These are phyloP conservation scores for Kodamaea restingae DNA, from an alignment of 805 yeast genomes.

Conservation along the genomic window DNA sequence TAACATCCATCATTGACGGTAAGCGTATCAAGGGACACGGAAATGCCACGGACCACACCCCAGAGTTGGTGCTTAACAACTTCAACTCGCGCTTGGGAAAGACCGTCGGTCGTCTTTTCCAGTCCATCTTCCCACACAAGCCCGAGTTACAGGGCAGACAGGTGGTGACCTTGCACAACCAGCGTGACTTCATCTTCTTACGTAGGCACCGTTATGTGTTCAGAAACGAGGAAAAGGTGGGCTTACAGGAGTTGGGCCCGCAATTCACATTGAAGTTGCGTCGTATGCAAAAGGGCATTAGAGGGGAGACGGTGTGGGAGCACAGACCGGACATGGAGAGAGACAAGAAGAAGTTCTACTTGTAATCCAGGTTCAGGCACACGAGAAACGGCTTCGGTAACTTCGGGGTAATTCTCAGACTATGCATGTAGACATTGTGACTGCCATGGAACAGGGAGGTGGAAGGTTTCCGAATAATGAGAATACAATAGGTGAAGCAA, in stretches of 20 bases:
- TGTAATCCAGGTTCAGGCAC: constrained; percentile 44
- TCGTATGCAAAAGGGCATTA: constrained; percentile 86
- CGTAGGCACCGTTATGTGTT: constrained; percentile 92
- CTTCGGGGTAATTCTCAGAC: too few relatives aligned
- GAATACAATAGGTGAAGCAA: too few relatives aligned
- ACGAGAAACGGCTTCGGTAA: too few relatives aligned
- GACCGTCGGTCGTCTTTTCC: constrained; percentile 89
- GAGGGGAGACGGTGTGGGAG: constrained; percentile 94
- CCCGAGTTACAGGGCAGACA: constrained; percentile 96
- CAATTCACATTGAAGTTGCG: constrained; percentile 88
- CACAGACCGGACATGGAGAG: constrained; percentile 95
- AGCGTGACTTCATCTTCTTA: constrained; percentile 91
- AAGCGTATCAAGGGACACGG: constrained; percentile 85
- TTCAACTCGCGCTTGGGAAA: constrained; percentile 90
- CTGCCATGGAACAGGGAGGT: too few relatives aligned
- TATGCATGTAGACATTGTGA: too few relatives aligned
- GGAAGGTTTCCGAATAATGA: too few relatives aligned
- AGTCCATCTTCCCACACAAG: constrained; percentile 83
- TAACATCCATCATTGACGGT: constrained; percentile 72
- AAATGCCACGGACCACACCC: constrained; percentile 81
- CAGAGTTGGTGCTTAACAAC: constrained; percentile 88
- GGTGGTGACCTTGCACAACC: constrained; percentile 93
- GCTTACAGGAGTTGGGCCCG: constrained; percentile 94
- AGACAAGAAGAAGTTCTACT: constrained; percentile 87
- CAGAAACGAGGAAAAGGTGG: constrained; percentile 86